Conservation (phyloP, 2,329 filamentous ascomycete genomes). For the Botryotinia globosa region DNA sequence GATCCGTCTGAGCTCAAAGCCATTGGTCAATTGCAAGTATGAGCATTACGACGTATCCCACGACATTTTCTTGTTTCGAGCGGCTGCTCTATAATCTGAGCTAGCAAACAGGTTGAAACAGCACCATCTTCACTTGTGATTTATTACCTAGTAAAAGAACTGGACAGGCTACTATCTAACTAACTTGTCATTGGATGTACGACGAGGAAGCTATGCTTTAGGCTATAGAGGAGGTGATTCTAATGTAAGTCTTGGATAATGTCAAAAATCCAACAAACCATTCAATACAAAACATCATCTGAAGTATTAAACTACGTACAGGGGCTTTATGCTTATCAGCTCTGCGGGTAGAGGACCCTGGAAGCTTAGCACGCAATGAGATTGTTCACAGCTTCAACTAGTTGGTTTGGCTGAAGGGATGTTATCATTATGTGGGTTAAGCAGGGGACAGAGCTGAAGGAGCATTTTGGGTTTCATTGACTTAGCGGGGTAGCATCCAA, state of each 20-base stretch:
- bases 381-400: background rate
- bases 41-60: background rate
- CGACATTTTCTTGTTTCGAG: background rate
- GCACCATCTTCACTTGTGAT: background rate
- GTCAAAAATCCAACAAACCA: background rate
- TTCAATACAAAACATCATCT: background rate
- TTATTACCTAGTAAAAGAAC: background rate
- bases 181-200: background rate
- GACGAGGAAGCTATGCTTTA: background rate
- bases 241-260: background rate
- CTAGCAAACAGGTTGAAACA: background rate
- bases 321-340: conserved; percentile 3
- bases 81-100: background rate
- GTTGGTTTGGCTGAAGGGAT: background rate
- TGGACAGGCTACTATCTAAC: too few relatives aligned
- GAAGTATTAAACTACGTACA: background rate
- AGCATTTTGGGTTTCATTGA: background rate
- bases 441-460: background rate
- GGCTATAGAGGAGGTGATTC: background rate
- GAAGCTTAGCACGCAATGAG: background rate
- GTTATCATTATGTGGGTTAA: background rate
- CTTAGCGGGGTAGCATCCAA: background rate
- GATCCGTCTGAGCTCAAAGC: background rate
- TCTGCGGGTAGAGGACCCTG: background rate
- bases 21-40: background rate